Percentiles rank a stretch among this genome's conserved stretches.
Conservation (phyloP, 306 rosid genomes). For the Ammopiptanthus mongolicus region DNA sequence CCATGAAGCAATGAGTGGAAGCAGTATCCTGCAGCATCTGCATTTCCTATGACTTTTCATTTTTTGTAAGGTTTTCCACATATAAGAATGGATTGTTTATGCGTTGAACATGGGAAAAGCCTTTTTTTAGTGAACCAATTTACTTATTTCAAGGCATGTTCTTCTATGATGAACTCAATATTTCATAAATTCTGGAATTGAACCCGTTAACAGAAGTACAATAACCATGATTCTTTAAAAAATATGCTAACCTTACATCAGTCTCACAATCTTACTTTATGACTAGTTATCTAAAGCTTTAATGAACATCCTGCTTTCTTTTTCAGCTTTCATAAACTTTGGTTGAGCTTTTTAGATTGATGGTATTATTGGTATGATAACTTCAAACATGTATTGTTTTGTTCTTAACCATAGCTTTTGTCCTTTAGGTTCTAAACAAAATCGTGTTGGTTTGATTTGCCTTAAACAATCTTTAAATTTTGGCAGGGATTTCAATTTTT, state of each 20-base stretch:
- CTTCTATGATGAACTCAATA: background rate
- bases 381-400: background rate
- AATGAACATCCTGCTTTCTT: background rate
- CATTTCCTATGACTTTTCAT: background rate
- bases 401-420: background rate
- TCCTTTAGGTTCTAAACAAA: background rate
- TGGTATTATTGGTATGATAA: background rate
- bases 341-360: constrained; percentile 7
- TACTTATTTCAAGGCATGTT: background rate
- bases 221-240: background rate
- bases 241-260: background rate
- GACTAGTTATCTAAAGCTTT: background rate
- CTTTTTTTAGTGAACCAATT: background rate
- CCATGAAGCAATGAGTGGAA: background rate
- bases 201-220: background rate
- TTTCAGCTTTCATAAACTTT: background rate
- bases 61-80: background rate
- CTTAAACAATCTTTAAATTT: constrained; percentile 12
- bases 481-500: constrained; percentile 85
- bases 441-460: constrained; percentile 16
- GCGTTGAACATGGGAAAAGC: background rate
- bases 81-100: background rate
- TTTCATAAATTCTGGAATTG: background rate
- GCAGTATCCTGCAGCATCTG: background rate
- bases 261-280: background rate